Evolutionary conservation across 2,329 filamentous ascomycete genomes (phyloP).

Genomic region (Microascus cirrosus): DNA sequence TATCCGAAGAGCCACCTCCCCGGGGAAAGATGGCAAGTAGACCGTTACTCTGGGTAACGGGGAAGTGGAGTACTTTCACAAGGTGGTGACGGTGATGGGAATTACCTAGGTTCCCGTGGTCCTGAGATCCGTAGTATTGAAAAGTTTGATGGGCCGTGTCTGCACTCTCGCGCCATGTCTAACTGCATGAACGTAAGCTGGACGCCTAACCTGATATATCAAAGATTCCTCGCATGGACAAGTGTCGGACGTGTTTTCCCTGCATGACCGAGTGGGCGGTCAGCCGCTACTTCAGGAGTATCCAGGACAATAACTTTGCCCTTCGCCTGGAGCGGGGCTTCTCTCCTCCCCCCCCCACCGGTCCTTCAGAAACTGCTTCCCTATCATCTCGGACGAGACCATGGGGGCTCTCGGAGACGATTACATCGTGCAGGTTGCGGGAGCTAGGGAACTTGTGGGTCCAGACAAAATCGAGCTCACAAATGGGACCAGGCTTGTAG

Average conservation of each 20-base stretch:
- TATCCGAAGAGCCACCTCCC: slow-evolving; percentile 10
- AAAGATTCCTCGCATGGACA: slow-evolving; percentile 14
- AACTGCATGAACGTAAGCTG: neutral
- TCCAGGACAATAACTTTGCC: slow-evolving; percentile 13
- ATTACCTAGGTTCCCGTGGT: slow-evolving; percentile 21
- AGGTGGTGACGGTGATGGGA: slow-evolving; percentile 21
- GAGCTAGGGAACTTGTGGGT: slow-evolving; percentile 7
- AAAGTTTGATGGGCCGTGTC: slow-evolving; percentile 22
- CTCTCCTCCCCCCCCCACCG: slow-evolving; percentile 14
- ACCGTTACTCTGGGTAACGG: slow-evolving; percentile 11
- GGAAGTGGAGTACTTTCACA: slow-evolving; percentile 18
- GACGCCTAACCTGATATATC: neutral
- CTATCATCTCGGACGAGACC: slow-evolving; percentile 16
- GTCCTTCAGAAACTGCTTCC: slow-evolving; percentile 12
- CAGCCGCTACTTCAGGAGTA: slow-evolving; percentile 8
- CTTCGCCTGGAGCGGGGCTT: slow-evolving; percentile 18
- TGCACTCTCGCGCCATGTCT: slow-evolving; percentile 25
- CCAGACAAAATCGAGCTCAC: slow-evolving; percentile 8
- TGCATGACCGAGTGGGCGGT: slow-evolving; percentile 8
- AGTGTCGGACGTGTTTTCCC: slow-evolving; percentile 18
- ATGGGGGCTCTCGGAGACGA: slow-evolving; percentile 22
- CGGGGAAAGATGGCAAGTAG: slow-evolving; percentile 14
- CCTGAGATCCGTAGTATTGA: slow-evolving; percentile 22
- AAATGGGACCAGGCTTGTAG: slow-evolving; percentile 14
- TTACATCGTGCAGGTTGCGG: slow-evolving; percentile 19